These are phyloP conservation scores for Sphagnum fallax DNA, from an alignment of 228 moss, liverwort and hornwort genomes.

Conservation along the genomic window DNA sequence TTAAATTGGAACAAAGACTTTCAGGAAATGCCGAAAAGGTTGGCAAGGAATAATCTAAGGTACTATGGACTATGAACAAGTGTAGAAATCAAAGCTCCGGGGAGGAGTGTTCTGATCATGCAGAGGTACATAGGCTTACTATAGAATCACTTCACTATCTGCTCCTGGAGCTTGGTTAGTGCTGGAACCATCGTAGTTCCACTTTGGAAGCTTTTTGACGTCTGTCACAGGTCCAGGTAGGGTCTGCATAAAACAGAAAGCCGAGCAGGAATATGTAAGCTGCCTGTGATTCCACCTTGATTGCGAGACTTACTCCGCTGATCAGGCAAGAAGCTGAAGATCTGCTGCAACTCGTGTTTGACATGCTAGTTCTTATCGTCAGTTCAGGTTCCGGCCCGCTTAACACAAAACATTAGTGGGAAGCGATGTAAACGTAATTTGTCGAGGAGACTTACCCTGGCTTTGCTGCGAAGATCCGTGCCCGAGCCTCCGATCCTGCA, in stretches of 20 bases:
- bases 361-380: too few species aligned
- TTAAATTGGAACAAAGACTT: too few species aligned
- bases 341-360: too few species aligned
- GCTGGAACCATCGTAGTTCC: constrained; percentile 89
- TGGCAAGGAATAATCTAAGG: too few species aligned
- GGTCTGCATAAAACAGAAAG: constrained; percentile 22
- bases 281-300: constrained; percentile 6
- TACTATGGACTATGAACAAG: too few species aligned
- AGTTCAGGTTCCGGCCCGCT: too few species aligned
- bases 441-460: constrained; percentile 20
- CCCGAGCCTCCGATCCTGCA: constrained; percentile 61
- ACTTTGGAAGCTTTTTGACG: constrained; percentile 46
- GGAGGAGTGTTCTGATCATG: constrained; percentile 12
- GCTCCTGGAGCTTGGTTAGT: constrained; percentile 63
- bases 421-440: neutral
- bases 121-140: constrained; percentile 23
- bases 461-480: constrained; percentile 74
- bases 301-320: too few species aligned
- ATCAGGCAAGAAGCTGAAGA: too few species aligned
- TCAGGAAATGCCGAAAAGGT: too few species aligned
- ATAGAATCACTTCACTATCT: constrained; percentile 78
- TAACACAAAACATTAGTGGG: too few species aligned
- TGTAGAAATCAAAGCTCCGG: too few species aligned
- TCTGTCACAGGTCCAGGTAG: constrained; percentile 47
- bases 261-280: too few species aligned